These are phyloP conservation scores for Alectoria sarmentosa DNA, from an alignment of 495 filamentous ascomycete species.

Conservation along the genomic window DNA sequence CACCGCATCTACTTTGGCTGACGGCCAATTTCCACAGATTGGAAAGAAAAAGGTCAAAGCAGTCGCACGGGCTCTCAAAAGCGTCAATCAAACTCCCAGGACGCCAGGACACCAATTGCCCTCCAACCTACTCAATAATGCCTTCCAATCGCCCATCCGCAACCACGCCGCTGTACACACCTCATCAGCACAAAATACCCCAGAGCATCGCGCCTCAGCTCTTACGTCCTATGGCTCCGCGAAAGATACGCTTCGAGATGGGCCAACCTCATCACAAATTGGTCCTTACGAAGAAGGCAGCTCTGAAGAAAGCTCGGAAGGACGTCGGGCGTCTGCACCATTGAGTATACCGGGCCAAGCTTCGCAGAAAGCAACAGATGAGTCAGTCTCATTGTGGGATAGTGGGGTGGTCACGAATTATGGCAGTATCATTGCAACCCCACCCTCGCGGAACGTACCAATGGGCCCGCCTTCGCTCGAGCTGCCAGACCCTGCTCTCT, in stretches of 20 bases:
- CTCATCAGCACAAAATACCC: slow-evolving; percentile 14
- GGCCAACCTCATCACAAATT: slow-evolving; percentile 22
- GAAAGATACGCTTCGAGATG: slow-evolving; percentile 11
- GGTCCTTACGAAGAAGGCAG: slow-evolving; percentile 11
- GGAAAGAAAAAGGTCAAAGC: slow-evolving; percentile 89
- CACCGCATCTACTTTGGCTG: neutral
- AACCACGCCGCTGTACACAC: slow-evolving; percentile 12
- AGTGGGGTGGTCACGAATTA: slow-evolving; percentile 43
- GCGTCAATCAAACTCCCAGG: slow-evolving; percentile 49
- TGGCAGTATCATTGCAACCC: slow-evolving; percentile 68
- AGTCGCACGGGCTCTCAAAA: slow-evolving; percentile 61
- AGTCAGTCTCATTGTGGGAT: slow-evolving; percentile 24
- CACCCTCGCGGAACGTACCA: slow-evolving; percentile 36
- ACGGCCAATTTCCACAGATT: slow-evolving; percentile 30
- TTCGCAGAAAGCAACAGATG: slow-evolving; percentile 26
- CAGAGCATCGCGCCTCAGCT: slow-evolving; percentile 11
- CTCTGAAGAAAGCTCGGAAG: slow-evolving; percentile 18
- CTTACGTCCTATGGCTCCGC: slow-evolving; percentile 13
- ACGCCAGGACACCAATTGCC: slow-evolving; percentile 37
- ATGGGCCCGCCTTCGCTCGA: slow-evolving; percentile 48
- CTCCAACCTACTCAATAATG: slow-evolving; percentile 24
- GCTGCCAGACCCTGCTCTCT: slow-evolving; percentile 69
- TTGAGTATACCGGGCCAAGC: slow-evolving; percentile 32
- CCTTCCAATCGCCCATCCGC: slow-evolving; percentile 22
- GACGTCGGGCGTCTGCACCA: slow-evolving; percentile 30